Evolutionary conservation across 495 filamentous ascomycete genomes (phyloP).

Genomic region (Penicillium salamii): DNA sequence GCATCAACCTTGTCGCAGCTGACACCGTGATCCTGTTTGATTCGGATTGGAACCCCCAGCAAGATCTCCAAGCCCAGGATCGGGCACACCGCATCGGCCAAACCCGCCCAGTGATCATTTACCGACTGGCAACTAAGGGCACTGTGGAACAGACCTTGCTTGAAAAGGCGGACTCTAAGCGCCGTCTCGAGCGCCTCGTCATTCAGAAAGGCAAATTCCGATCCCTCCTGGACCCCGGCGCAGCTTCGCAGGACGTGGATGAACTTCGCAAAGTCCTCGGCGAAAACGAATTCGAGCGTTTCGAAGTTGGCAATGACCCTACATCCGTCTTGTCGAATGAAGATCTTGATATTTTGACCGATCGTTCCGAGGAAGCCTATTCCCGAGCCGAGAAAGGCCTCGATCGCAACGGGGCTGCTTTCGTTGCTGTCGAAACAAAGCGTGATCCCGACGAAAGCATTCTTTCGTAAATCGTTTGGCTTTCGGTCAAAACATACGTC

Average conservation of each 20-base stretch:
- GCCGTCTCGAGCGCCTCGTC: constrained; percentile 89
- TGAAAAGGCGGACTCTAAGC: constrained; percentile 85
- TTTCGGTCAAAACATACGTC: not conserved
- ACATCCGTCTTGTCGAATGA: constrained; percentile 67
- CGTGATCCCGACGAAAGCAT: constrained; percentile 28
- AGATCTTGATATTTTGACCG: constrained; percentile 77
- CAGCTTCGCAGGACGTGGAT: constrained; percentile 35
- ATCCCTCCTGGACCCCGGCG: constrained; percentile 46
- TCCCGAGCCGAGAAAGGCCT: constrained; percentile 70
- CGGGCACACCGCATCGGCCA: constrained; percentile 94
- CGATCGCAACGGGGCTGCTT: constrained; percentile 40
- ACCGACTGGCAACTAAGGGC: constrained; percentile 86
- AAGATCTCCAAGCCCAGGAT: constrained; percentile 94
- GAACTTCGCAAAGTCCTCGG: constrained; percentile 47
- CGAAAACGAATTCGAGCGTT: constrained; percentile 54
- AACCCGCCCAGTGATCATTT: constrained; percentile 88
- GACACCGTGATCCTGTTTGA: constrained; percentile 76
- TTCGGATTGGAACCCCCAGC: constrained; percentile 96
- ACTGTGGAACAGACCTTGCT: constrained; percentile 90
- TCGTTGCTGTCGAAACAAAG: constrained; percentile 44
- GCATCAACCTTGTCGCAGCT: constrained; percentile 79
- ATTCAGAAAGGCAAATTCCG: constrained; percentile 86
- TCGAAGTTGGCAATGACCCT: constrained; percentile 50
- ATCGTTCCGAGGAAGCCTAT: constrained; percentile 86
- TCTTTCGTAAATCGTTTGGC: constrained; percentile 25